These are phyloP conservation scores for Penicillium longicatenatum DNA, from an alignment of 495 filamentous ascomycete species.

Conservation along the genomic window DNA sequence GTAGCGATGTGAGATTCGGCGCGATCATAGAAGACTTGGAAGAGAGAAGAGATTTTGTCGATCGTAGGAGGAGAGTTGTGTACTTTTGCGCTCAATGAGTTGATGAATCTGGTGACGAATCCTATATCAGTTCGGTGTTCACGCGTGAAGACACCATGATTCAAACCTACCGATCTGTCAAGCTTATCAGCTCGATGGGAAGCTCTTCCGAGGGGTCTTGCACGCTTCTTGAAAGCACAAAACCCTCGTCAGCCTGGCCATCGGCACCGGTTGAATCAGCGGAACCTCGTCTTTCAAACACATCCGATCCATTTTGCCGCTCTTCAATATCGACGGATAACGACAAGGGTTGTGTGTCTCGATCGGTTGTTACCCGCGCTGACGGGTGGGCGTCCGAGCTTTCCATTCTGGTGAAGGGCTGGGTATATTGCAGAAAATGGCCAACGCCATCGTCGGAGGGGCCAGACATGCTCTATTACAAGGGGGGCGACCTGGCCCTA, in stretches of 20 bases:
- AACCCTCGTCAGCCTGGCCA: conserved; percentile 45
- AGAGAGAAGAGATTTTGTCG: conserved; percentile 79
- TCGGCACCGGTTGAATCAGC: conserved; percentile 58
- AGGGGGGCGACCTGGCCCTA: conserved; percentile 24
- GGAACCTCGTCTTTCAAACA: conserved; percentile 49
- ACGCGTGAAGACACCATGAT: neutral
- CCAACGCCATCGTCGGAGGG: conserved; percentile 29
- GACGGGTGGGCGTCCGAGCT: conserved; percentile 42
- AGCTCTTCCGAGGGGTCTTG: conserved; percentile 77
- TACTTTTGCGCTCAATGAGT: conserved; percentile 84
- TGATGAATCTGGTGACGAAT: conserved; percentile 69
- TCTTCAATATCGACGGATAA: conserved; percentile 32
- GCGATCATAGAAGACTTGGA: conserved; percentile 90
- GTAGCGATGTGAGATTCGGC: conserved; percentile 83
- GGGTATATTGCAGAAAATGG: conserved; percentile 40
- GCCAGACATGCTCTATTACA: conserved; percentile 28
- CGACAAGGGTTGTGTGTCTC: conserved; percentile 29
- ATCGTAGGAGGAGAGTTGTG: conserved; percentile 81
- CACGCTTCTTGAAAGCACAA: conserved; percentile 49
- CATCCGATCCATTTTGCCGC: conserved; percentile 40
- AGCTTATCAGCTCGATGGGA: conserved; percentile 86
- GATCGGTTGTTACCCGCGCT: conserved; percentile 48
- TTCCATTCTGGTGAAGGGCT: conserved; percentile 59
- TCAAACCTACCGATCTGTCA: conserved; percentile 73
- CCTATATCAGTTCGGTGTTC: neutral